These are phyloP conservation scores for Sporothrix curviconia DNA, from an alignment of 2,329 filamentous ascomycete species.

Conservation along the genomic window DNA sequence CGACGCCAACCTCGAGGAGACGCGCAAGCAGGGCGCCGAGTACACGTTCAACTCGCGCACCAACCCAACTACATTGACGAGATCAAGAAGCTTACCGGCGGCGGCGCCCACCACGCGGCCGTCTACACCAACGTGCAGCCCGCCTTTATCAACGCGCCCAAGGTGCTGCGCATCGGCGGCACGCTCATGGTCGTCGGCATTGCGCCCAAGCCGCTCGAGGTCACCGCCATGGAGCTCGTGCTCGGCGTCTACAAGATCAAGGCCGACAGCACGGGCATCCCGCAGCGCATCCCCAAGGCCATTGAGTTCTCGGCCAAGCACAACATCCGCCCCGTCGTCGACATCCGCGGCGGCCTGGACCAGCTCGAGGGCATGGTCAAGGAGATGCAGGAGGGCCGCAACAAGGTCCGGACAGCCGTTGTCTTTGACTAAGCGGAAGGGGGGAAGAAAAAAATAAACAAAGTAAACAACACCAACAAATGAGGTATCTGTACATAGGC, in stretches of 20 bases:
- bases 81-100: conserved; percentile 35
- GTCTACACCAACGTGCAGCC: conserved; percentile 34
- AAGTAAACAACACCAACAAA: not conserved
- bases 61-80: conserved; percentile 31
- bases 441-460: not conserved
- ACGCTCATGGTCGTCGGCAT: conserved; percentile 39
- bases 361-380: conserved; percentile 33
- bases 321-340: conserved; percentile 34
- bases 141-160: conserved; percentile 31
- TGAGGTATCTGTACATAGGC: not conserved
- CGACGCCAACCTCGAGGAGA: conserved; percentile 33
- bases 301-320: conserved; percentile 38
- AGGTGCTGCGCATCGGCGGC: conserved; percentile 32
- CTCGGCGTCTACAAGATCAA: conserved; percentile 35
- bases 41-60: conserved; percentile 37
- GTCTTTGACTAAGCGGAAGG: conserved; percentile 6
- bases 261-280: conserved; percentile 36
- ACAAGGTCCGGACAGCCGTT: conserved; percentile 10
- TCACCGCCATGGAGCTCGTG: conserved; percentile 34
- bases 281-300: conserved; percentile 36
- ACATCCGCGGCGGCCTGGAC: conserved; percentile 32
- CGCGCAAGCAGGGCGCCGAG: conserved; percentile 35
- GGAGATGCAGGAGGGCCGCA: conserved; percentile 29
- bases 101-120: conserved; percentile 35
- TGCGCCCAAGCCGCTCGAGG: conserved; percentile 29